Percentiles rank a stretch among this genome's conserved stretches.
Conservation (phyloP, 768 basidiomycete species). For the Mrakia hoshinonis region DNA sequence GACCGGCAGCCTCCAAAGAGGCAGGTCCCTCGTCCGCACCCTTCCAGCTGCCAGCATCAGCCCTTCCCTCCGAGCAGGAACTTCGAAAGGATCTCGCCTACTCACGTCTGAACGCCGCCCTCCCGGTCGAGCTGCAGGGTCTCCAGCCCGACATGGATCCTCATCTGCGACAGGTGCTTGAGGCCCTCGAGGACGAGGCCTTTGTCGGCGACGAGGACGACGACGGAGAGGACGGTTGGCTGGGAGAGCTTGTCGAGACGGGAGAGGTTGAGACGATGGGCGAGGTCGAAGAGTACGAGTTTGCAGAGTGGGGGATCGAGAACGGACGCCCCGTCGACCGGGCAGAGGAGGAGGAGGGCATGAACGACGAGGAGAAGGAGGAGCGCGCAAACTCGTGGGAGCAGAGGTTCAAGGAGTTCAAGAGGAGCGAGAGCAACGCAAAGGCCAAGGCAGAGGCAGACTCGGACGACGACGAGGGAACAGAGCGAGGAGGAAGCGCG, state of each 20-base stretch:
- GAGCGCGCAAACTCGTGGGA: conserved; percentile 53
- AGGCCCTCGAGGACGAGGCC: conserved; percentile 91
- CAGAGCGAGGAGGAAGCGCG: conserved; percentile 37
- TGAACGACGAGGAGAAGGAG: conserved; percentile 34
- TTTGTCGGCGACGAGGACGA: conserved; percentile 50
- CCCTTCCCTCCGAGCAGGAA: conserved; percentile 62
- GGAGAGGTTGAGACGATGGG: conserved; percentile 29
- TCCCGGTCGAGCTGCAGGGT: conserved; percentile 75
- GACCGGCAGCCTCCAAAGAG: conserved; percentile 11
- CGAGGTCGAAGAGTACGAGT: conserved; percentile 43
- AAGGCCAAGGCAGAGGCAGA: conserved; percentile 38
- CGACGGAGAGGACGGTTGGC: conserved; percentile 55
- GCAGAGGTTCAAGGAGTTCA: conserved; percentile 70
- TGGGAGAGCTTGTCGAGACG: conserved; percentile 30
- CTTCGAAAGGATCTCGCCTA: conserved; percentile 48
- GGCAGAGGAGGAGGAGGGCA: conserved; percentile 20
- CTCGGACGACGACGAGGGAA: conserved; percentile 34
- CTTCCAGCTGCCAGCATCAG: conserved; percentile 49
- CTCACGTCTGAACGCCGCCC: conserved; percentile 53
- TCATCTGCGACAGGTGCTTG: conserved; percentile 80
- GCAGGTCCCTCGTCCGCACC: background rate
- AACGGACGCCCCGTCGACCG: conserved; percentile 34
- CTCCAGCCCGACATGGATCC: conserved; percentile 96
- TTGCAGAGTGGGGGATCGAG: conserved; percentile 50
- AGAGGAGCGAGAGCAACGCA: conserved; percentile 42